Conservation (phyloP, 805 yeast species). For the Saturnispora kantuleensis region DNA sequence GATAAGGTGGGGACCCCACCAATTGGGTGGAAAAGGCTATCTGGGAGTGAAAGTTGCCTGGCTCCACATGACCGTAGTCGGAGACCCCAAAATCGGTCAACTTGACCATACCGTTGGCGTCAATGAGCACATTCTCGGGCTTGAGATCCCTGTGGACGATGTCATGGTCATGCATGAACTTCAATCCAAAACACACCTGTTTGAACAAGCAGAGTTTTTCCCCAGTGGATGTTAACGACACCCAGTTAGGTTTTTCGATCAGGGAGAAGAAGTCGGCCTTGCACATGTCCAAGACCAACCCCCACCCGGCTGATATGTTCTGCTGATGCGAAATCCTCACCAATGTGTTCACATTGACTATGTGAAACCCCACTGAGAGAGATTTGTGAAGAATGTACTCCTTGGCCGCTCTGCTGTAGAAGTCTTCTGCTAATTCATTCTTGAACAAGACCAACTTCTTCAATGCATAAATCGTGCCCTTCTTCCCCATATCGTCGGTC, state of each 20-base stretch:
- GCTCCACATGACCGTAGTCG: conserved; percentile 52
- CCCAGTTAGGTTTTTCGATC: conserved; percentile 54
- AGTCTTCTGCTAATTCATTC: conserved; percentile 61
- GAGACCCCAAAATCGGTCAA: conserved; percentile 93
- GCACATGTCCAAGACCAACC: conserved; percentile 61
- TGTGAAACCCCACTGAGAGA: conserved; percentile 47
- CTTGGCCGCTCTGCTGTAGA: conserved; percentile 58
- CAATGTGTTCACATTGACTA: conserved; percentile 48
- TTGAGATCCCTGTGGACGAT: conserved; percentile 91
- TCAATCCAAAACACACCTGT: conserved; percentile 57
- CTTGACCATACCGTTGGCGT: conserved; percentile 47
- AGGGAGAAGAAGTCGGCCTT: conserved; percentile 48
- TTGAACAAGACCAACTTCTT: conserved; percentile 56
- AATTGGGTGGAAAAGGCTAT: conserved; percentile 35
- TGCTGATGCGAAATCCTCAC: conserved; percentile 51
- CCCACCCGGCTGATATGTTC: conserved; percentile 64
- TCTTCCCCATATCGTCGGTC: conserved; percentile 12
- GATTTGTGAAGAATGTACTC: conserved; percentile 60
- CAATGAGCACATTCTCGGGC: conserved; percentile 81
- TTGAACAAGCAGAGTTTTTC: conserved; percentile 68
- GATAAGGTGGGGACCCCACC: conserved; percentile 80
- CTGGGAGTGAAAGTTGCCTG: conserved; percentile 41
- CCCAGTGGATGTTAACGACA: conserved; percentile 27
- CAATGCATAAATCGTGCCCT: conserved; percentile 52
- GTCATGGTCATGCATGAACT: conserved; percentile 60